Base-by-base conservation (phyloP, 2,329 filamentous ascomycete species). In the Fusarium dlaminii region DNA sequence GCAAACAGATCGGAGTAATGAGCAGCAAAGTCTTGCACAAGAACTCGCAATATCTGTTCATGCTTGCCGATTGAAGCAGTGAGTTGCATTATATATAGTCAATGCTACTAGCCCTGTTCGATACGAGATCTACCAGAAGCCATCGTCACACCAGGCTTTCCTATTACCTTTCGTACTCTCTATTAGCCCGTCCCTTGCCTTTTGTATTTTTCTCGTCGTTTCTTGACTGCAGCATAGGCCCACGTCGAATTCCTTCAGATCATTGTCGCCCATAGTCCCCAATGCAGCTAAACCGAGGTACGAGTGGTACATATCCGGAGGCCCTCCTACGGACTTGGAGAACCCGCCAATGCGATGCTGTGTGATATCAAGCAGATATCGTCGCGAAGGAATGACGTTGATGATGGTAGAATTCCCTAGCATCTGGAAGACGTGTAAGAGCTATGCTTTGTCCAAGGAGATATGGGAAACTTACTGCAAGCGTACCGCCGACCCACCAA, bases 311-410 rank as follows among this genome's bases (percentile, higher is more conserved):
- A 98, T 87, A 84, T 94, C 93, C 18, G 93, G 93, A 49, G 89
- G 89, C 18, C 89, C 87, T 11, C 90, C 91, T 1, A 91, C 89
- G 17, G 87, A 82, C 79, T 96, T 96, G n/a, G 90, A 90, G 81
- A 96, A 96, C 2, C 94, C 94, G 48, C 94, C 94, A 30, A 98
- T 93, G 24, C 90, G 81, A 82, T 98, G 96, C 80, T 98, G 94
- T 2, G 94, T 98, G 79, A 95, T 92, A 57, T 93, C 90, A 15
- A 98, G 87, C 18, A 99, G 86, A 82, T 96, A 98, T 55, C 88
- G 87, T n/a, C 94, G 90, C 49, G 93, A 90, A 1, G 91, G 87
- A 17, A 81, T 79, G 10, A 83, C 81, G 65, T 92, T 86, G 34
- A 94, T 82, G n/a, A 95, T 83, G 3, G 87, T 81, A 18, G 86